Conservation (phyloP, 495 filamentous ascomycete species). For the Amniculicola lignicola region DNA sequence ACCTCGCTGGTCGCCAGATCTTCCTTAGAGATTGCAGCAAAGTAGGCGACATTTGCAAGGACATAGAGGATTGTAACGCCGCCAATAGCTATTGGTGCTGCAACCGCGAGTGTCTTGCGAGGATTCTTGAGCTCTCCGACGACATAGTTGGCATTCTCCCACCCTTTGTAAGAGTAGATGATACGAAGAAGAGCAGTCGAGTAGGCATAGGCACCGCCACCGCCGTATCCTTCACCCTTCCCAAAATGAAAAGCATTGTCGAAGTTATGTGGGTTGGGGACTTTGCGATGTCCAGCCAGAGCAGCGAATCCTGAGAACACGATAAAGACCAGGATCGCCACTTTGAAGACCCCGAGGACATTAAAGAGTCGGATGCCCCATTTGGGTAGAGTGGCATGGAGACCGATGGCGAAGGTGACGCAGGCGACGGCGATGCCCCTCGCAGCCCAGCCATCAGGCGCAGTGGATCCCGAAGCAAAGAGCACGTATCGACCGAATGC, state of each 20-base stretch:
- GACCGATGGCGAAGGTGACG: constrained; percentile 59
- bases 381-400: constrained; percentile 61
- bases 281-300: constrained; percentile 23
- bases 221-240: constrained; percentile 27
- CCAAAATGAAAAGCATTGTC: constrained; percentile 36
- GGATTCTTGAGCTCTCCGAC: constrained; percentile 28
- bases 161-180: constrained; percentile 31
- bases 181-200: constrained; percentile 30
- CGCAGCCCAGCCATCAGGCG: constrained; percentile 64
- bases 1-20: constrained; percentile 27
- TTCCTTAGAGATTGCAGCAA: constrained; percentile 24
- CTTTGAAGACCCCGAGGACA: constrained; percentile 64
- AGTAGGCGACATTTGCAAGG: constrained; percentile 31
- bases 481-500: constrained; percentile 32
- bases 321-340: constrained; percentile 64
- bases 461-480: constrained; percentile 54
- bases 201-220: constrained; percentile 31
- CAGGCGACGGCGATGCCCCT: constrained; percentile 65
- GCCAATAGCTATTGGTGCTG: constrained; percentile 26
- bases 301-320: constrained; percentile 57
- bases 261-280: constrained; percentile 31
- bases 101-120: constrained; percentile 23
- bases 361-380: constrained; percentile 68
- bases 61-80: constrained; percentile 32
- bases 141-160: constrained; percentile 33